phyloP scores from a whole-genome alignment of 2,329 filamentous ascomycete genomes.

The Microascus cirrosus region DNA sequence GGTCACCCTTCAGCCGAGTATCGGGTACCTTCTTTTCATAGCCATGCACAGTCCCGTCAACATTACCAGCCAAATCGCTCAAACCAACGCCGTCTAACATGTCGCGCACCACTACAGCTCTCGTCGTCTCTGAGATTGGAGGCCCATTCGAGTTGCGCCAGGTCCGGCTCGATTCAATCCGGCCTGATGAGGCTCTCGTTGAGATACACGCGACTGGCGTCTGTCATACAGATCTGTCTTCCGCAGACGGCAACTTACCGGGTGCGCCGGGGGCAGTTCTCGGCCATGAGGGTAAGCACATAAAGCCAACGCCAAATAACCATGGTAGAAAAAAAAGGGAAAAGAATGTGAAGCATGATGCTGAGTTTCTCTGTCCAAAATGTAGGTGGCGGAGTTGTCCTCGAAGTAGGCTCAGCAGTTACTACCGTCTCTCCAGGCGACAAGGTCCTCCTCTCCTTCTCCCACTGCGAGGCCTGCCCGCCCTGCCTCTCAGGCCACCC shows the following conservation, averaged over 20 bases:
- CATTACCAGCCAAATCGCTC: neutral
- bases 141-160: slow-evolving; percentile 1
- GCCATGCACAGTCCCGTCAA: neutral
- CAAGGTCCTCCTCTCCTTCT: slow-evolving; percentile 37
- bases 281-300: slow-evolving; percentile 36
- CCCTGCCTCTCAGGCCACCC: slow-evolving; percentile 31
- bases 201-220: slow-evolving; percentile 41
- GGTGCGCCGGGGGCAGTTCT: slow-evolving; percentile 21
- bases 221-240: slow-evolving; percentile 41
- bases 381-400: slow-evolving; percentile 33
- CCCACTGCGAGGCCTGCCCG: slow-evolving; percentile 27
- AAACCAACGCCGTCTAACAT: neutral
- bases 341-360: neutral
- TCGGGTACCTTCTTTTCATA: neutral
- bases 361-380: neutral
- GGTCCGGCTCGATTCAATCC: slow-evolving; percentile 15
- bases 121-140: neutral
- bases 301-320: neutral
- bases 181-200: slow-evolving; percentile 36
- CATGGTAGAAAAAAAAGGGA: neutral
- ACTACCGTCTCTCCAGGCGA: slow-evolving; percentile 38
- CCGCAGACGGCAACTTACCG: slow-evolving; percentile 17
- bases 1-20: neutral
- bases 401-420: slow-evolving; percentile 26
- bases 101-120: slow-evolving; percentile 2